Evolutionary conservation across 345 rosid species (phyloP).

Genomic region (Geranium rotundifolium): DNA sequence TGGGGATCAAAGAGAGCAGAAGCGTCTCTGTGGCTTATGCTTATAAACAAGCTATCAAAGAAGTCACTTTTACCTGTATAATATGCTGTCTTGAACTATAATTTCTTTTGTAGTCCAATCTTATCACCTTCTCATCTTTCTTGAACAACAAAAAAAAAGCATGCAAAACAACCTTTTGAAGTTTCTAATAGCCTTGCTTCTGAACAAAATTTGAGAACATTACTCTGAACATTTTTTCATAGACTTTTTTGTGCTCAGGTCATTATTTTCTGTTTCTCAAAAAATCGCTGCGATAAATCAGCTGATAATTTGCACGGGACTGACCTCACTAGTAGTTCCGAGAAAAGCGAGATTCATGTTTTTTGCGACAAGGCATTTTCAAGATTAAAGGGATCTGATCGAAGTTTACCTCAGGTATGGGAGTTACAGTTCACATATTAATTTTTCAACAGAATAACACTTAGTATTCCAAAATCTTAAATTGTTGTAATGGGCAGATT

Average conservation of each 20-base stretch:
- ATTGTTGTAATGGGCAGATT: slow-evolving; percentile 42
- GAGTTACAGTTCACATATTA: slow-evolving; percentile 12
- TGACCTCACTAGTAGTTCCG: slow-evolving; percentile 73
- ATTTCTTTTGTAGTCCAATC: not conserved
- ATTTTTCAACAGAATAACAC: slow-evolving; percentile 5
- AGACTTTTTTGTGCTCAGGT: slow-evolving; percentile 35
- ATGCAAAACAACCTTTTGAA: not conserved
- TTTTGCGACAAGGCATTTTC: slow-evolving; percentile 96
- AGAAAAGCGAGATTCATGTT: slow-evolving; percentile 77
- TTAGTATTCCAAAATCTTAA: slow-evolving; percentile 12
- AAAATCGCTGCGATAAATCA: slow-evolving; percentile 88
- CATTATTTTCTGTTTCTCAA: slow-evolving; percentile 89
- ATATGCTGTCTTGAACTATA: not conserved
- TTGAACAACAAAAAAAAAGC: not conserved
- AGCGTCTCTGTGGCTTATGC: slow-evolving; percentile 69
- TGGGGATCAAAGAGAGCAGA: slow-evolving; percentile 68
- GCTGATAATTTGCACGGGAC: slow-evolving; percentile 61
- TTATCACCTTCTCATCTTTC: not conserved
- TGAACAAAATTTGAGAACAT: not conserved
- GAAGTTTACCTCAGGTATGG: slow-evolving; percentile 88
- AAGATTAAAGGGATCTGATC: slow-evolving; percentile 88
- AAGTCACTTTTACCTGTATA: slow-evolving; percentile 78
- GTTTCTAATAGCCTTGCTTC: not conserved
- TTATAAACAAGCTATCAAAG: slow-evolving; percentile 77
- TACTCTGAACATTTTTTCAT: slow-evolving; percentile 6